Evolutionary conservation across 768 basidiomycete genomes (phyloP).

Genomic region (Boletus speciosus): DNA sequence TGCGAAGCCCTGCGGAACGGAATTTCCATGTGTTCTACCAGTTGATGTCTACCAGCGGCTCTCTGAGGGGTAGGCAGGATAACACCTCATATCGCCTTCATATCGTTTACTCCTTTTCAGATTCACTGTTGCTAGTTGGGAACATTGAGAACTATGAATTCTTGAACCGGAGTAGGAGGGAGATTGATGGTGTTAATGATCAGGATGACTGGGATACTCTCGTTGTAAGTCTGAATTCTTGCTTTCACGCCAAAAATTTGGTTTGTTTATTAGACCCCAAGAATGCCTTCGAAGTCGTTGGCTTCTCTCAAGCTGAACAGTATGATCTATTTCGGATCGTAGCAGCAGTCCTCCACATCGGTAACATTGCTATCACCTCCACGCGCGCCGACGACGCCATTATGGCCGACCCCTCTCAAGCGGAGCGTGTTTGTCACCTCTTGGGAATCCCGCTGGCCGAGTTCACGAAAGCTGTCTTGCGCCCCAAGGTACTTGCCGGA

Average conservation of each 20-base stretch:
- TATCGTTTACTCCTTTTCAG: slow-evolving; percentile 37
- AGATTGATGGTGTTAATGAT: slow-evolving; percentile 97
- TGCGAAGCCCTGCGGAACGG: slow-evolving; percentile 82
- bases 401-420: slow-evolving; percentile 80
- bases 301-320: slow-evolving; percentile 82
- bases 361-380: slow-evolving; percentile 82
- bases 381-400: slow-evolving; percentile 76
- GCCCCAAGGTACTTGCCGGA: slow-evolving; percentile 89
- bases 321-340: slow-evolving; percentile 91
- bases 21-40: slow-evolving; percentile 99
- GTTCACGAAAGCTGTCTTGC: slow-evolving; percentile 83
- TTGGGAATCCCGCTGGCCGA: slow-evolving; percentile 85
- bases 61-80: slow-evolving; percentile 57
- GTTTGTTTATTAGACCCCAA: slow-evolving; percentile 28
- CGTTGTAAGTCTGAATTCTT: slow-evolving; percentile 43
- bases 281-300: slow-evolving; percentile 85
- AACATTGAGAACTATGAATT: slow-evolving; percentile 82
- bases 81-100: not conserved
- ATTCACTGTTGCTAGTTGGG: slow-evolving; percentile 69
- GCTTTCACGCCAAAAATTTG: not conserved
- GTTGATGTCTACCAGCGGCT: slow-evolving; percentile 71
- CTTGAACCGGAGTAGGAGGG: slow-evolving; percentile 81
- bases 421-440: slow-evolving; percentile 85
- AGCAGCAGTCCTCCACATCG: slow-evolving; percentile 91
- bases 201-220: slow-evolving; percentile 81